A percentile compares a stretch with the other conserved stretches of the same genome.
These are phyloP conservation scores for Omphalea diandra DNA, from an alignment of 441 rosid species.

Conservation along the genomic window DNA sequence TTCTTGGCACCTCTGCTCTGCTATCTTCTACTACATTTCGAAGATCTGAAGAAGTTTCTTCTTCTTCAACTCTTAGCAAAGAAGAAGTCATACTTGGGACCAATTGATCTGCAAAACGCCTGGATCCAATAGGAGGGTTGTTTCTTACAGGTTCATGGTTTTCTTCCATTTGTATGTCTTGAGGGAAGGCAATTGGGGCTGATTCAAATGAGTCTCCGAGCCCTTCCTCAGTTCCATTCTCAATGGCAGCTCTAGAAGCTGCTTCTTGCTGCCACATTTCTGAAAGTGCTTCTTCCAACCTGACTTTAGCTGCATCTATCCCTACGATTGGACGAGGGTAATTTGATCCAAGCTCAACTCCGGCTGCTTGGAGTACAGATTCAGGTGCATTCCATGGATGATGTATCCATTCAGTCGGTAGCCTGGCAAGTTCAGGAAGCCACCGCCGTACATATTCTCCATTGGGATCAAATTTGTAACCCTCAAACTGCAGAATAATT, in stretches of 20 bases:
- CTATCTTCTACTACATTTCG: conserved; percentile 48
- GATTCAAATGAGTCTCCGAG: conserved; percentile 88
- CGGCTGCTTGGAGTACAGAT: conserved; percentile 89
- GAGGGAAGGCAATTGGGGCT: conserved; percentile 63
- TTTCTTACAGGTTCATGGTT: conserved; percentile 57
- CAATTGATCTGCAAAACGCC: conserved; percentile 87
- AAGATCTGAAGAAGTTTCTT: conserved; percentile 62
- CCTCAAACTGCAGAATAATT: conserved; percentile 62
- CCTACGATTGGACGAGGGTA: conserved; percentile 87
- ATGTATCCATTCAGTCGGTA: conserved; percentile 99
- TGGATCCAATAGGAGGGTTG: conserved; percentile 37
- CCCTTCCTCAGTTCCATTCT: conserved; percentile 94
- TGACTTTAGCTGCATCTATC: conserved; percentile 77
- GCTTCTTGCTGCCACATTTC: conserved; percentile 96
- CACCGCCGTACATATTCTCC: conserved; percentile 96
- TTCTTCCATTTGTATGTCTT: conserved; percentile 84
- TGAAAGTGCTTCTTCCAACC: conserved; percentile 83
- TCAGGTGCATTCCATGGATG: conserved; percentile 99
- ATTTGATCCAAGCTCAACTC: conserved; percentile 94
- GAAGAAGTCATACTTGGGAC: conserved; percentile 93
- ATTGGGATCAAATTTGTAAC: conserved; percentile 84
- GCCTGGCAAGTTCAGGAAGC: conserved; percentile 96
- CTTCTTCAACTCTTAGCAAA: conserved; percentile 66
- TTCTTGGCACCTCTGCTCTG: conserved; percentile 87
- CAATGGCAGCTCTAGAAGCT: conserved; percentile 87